Percentiles rank a stretch among this genome's conserved stretches.
These are phyloP conservation scores for Solanum infundibuliforme DNA, from an alignment of 257 asterid species.

Conservation along the genomic window DNA sequence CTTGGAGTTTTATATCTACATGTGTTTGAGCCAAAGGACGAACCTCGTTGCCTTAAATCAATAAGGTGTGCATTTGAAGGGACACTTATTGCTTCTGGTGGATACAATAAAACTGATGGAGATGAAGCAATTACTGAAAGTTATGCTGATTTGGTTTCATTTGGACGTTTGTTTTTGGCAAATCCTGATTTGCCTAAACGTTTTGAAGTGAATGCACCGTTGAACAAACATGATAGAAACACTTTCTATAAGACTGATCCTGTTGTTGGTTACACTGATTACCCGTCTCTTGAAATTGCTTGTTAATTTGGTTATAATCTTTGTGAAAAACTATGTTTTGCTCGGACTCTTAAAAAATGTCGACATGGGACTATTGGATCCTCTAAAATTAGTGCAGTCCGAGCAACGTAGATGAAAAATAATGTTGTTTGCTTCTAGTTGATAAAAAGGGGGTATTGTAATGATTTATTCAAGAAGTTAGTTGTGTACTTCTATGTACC, in stretches of 20 bases:
- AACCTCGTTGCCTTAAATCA: background rate
- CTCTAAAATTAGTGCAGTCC: background rate
- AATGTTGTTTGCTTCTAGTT: background rate
- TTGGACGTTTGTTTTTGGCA: constrained; percentile 53
- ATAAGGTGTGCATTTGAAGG: constrained; percentile 32
- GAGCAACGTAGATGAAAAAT: background rate
- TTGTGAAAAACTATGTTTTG: background rate
- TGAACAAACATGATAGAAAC: constrained; percentile 35
- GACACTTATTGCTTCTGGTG: constrained; percentile 54
- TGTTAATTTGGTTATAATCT: background rate
- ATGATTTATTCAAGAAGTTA: background rate
- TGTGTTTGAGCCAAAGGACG: constrained; percentile 31
- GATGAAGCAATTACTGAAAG: constrained; percentile 26
- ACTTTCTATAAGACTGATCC: constrained; percentile 60
- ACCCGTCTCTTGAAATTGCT: constrained; percentile 36
- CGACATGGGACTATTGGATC: background rate
- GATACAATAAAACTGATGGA: constrained; percentile 35
- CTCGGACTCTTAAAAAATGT: background rate
- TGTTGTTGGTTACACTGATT: constrained; percentile 61
- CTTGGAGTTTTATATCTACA: constrained; percentile 37
- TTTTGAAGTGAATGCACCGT: constrained; percentile 32
- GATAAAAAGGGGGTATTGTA: background rate
- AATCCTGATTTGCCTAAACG: constrained; percentile 58
- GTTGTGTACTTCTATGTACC: background rate
- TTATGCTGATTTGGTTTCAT: constrained; percentile 48